phyloP scores from a whole-genome alignment of 148 eudicot species.

The Cornus controversa region DNA sequence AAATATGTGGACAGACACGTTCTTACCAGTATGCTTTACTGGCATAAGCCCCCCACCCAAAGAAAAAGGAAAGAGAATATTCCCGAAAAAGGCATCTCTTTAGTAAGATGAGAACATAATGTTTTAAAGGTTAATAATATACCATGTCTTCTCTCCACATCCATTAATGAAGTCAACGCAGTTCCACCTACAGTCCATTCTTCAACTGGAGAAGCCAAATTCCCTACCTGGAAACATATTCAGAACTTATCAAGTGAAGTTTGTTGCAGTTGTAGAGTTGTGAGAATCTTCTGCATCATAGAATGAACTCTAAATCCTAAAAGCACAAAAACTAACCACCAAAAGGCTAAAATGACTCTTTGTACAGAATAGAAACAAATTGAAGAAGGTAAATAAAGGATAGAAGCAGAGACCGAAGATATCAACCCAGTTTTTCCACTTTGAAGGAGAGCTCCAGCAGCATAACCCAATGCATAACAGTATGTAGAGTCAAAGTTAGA shows the following conservation, averaged over 20 bases:
- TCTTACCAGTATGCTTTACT: neutral
- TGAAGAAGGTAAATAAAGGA: neutral
- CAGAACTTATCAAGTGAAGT: neutral
- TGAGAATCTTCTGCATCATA: neutral
- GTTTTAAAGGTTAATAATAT: constrained; percentile 4
- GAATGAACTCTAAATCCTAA: neutral
- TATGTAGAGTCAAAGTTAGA: constrained; percentile 93
- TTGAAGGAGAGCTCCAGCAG: constrained; percentile 92
- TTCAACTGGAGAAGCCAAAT: constrained; percentile 90
- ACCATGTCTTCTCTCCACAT: constrained; percentile 99
- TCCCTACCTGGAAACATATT: constrained; percentile 63
- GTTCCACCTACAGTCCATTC: constrained; percentile 99
- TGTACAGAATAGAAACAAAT: neutral
- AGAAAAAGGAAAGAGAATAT: neutral
- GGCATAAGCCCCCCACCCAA: neutral
- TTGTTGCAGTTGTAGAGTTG: neutral
- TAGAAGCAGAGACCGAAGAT: constrained; percentile 65
- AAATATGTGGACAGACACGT: too few species aligned
- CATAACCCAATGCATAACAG: constrained; percentile 96
- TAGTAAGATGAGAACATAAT: neutral
- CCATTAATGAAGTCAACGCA: constrained; percentile 92
- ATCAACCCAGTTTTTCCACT: constrained; percentile 92
- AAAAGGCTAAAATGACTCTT: neutral
- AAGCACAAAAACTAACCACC: neutral
- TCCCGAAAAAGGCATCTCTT: neutral